Conservation (phyloP, 805 yeast species). For the Candida ponderosae region DNA sequence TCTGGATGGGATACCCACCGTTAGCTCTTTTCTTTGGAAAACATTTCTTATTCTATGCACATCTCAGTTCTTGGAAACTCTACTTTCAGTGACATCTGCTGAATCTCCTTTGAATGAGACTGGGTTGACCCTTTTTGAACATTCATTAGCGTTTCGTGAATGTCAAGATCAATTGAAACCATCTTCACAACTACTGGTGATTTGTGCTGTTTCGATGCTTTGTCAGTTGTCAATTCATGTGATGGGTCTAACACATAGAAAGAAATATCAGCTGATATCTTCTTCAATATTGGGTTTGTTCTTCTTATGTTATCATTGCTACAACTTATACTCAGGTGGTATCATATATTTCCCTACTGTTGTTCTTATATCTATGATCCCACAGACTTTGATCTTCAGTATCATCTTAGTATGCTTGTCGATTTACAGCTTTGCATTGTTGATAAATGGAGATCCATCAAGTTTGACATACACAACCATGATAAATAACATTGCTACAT, state of each 20-base stretch:
- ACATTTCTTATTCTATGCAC: conserved; percentile 49
- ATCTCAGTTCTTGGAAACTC: conserved; percentile 60
- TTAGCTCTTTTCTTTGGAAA: conserved; percentile 49
- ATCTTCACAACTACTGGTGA: conserved; percentile 41
- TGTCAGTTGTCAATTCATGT: conserved; percentile 58
- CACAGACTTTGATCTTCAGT: conserved; percentile 50
- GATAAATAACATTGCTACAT: conserved; percentile 30
- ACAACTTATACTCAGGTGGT: conserved; percentile 31
- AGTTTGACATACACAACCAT: conserved; percentile 26
- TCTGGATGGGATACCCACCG: conserved; percentile 6
- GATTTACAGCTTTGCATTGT: conserved; percentile 50
- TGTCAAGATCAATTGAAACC: conserved; percentile 44
- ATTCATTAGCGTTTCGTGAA: conserved; percentile 70
- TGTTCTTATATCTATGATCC: conserved; percentile 52
- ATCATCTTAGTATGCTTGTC: conserved; percentile 43
- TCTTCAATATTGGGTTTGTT: conserved; percentile 51
- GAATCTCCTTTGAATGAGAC: conserved; percentile 51
- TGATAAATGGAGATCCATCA: conserved; percentile 39
- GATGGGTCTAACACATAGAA: conserved; percentile 46
- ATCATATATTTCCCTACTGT: conserved; percentile 44
- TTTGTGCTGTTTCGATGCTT: conserved; percentile 47
- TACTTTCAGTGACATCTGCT: conserved; percentile 50
- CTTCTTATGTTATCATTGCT: conserved; percentile 40
- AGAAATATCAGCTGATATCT: conserved; percentile 52
- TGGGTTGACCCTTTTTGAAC: conserved; percentile 68